Conservation (phyloP, 768 basidiomycete species). For the Clathrus columnatus region DNA sequence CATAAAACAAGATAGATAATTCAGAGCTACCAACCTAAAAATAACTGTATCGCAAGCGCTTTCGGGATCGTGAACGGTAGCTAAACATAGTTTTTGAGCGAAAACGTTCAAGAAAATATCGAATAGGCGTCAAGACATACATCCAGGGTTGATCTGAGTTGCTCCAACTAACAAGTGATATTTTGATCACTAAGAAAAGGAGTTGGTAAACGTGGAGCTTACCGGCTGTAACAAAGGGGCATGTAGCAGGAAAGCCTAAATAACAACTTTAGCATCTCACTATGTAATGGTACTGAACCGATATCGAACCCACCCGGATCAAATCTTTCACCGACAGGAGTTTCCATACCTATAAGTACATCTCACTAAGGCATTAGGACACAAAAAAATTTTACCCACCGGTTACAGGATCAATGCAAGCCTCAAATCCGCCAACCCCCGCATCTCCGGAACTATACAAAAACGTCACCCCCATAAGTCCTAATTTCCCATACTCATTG, state of each 20-base stretch:
- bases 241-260: conserved; percentile 31
- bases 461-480: conserved; percentile 8
- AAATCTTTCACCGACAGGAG: conserved; percentile 24
- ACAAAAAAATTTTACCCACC: conserved; percentile 9
- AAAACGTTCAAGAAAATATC: not conserved
- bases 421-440: conserved; percentile 30
- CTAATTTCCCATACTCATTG: conserved; percentile 6
- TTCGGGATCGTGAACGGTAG: conserved; percentile 24
- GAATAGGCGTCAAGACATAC: not conserved
- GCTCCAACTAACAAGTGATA: not conserved
- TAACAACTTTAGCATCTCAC: not conserved
- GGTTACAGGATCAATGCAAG: conserved; percentile 29
- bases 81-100: not conserved
- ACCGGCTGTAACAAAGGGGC: conserved; percentile 32
- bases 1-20: conserved; percentile 13
- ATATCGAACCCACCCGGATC: conserved; percentile 22
- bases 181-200: no score
- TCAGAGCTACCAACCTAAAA: conserved; percentile 15
- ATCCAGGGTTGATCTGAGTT: not conserved
- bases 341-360: conserved; percentile 19
- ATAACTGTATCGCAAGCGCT: conserved; percentile 27
- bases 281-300: not conserved
- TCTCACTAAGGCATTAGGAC: conserved; percentile 19
- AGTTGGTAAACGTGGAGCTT: no score
- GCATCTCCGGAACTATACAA: conserved; percentile 32